These are phyloP conservation scores for Penicillium arizonense DNA, from an alignment of 495 filamentous ascomycete genomes.

Conservation along the genomic window DNA sequence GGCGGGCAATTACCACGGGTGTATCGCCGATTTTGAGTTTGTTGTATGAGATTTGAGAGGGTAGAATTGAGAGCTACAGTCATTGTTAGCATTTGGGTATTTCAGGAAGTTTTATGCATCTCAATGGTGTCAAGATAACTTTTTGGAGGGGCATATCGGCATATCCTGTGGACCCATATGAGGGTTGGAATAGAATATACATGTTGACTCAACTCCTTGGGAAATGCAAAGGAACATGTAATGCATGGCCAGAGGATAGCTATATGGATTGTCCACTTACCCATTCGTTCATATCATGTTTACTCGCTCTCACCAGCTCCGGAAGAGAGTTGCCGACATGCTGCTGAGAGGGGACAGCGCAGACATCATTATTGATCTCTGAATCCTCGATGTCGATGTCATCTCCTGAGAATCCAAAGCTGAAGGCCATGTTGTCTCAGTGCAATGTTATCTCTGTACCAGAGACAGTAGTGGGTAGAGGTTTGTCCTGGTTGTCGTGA, in stretches of 20 bases:
- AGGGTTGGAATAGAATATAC: background rate
- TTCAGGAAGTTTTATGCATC: conserved; percentile 29
- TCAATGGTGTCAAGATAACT: background rate
- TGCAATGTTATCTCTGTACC: background rate
- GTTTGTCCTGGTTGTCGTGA: background rate
- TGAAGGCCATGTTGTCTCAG: conserved; percentile 51
- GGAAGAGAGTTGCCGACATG: conserved; percentile 21
- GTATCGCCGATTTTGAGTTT: conserved; percentile 51
- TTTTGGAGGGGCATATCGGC: background rate
- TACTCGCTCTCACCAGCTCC: conserved; percentile 33
- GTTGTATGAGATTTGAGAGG: conserved; percentile 76
- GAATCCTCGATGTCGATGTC: conserved; percentile 71
- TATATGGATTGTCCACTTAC: conserved; percentile 27
- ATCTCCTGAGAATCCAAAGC: conserved; percentile 79
- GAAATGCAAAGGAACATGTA: conserved; percentile 3
- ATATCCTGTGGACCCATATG: background rate
- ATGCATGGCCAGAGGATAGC: conserved; percentile 1
- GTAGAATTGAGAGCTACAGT: conserved; percentile 62
- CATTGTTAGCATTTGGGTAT: conserved; percentile 46
- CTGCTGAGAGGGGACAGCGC: conserved; percentile 7
- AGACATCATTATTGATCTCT: conserved; percentile 24
- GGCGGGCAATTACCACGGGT: conserved; percentile 63
- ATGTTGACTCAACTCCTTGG: conserved; percentile 29
- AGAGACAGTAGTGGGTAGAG: background rate
- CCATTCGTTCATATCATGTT: conserved; percentile 46